Conservation (phyloP, 2,329 filamentous ascomycete species). For the Coccinonectria pachysandricola region DNA sequence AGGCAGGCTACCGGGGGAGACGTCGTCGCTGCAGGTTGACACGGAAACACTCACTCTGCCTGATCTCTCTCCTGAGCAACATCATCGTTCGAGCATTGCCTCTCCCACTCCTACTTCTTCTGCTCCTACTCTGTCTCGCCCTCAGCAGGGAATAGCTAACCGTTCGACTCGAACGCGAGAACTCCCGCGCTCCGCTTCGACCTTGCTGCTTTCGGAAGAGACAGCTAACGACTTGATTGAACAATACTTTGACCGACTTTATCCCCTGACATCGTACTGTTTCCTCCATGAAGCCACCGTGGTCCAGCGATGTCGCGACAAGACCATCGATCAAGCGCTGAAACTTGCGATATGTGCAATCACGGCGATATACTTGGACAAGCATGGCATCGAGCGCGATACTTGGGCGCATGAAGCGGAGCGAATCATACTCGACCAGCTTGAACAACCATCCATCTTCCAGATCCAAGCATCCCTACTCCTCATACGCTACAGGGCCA, state of each 20-base stretch:
- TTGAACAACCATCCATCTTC: slow-evolving; percentile 37
- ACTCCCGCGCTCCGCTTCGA: not conserved
- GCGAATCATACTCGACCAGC: slow-evolving; percentile 30
- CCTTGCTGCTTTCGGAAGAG: slow-evolving; percentile 7
- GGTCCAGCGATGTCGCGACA: slow-evolving; percentile 38
- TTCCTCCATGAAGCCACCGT: slow-evolving; percentile 40
- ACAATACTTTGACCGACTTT: slow-evolving; percentile 17
- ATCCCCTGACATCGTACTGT: slow-evolving; percentile 11
- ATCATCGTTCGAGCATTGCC: not conserved
- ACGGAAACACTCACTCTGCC: slow-evolving; percentile 1
- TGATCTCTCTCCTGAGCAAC: not conserved
- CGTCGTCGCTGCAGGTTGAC: slow-evolving; percentile 1
- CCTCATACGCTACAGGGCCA: slow-evolving; percentile 19
- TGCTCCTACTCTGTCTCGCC: too few relatives aligned
- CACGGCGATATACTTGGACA: slow-evolving; percentile 21
- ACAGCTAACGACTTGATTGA: slow-evolving; percentile 12
- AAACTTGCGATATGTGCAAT: slow-evolving; percentile 30
- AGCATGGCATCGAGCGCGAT: slow-evolving; percentile 22
- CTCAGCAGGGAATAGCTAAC: not conserved
- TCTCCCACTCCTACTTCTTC: not conserved
- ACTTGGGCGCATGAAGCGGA: slow-evolving; percentile 36
- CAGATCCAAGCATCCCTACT: slow-evolving; percentile 29
- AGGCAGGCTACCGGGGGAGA: slow-evolving; percentile 1
- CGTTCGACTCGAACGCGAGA: not conserved
- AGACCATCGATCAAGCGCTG: slow-evolving; percentile 35